phyloP scores from a whole-genome alignment of 192 early-diverging fungal species.

The Pilobolus umbonatus region DNA sequence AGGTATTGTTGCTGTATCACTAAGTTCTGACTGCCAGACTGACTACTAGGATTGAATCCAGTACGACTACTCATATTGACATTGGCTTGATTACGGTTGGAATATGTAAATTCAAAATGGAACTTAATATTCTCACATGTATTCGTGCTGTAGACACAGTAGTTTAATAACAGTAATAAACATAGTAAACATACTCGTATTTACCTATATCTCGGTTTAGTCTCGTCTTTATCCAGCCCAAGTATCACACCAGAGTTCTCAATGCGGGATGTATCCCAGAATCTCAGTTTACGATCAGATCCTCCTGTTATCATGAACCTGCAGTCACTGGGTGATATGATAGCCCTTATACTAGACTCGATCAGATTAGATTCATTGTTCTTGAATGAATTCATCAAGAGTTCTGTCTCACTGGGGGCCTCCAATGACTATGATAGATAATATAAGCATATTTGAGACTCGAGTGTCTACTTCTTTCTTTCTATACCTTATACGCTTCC shows the following conservation, averaged over 20 bases:
- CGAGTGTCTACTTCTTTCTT: no score
- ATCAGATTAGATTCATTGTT: conserved; percentile 48
- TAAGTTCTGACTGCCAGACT: conserved; percentile 1
- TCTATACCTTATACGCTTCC: conserved; percentile 51
- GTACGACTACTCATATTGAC: conserved; percentile 6
- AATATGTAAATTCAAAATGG: conserved; percentile 26
- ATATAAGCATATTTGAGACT: no score
- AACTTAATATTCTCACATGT: conserved; percentile 46
- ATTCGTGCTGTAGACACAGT: conserved; percentile 41
- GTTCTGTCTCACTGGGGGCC: conserved; percentile 40
- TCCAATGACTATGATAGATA: conserved; percentile 20
- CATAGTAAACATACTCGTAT: background rate
- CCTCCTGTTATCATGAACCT: conserved; percentile 73
- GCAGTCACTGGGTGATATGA: conserved; percentile 50
- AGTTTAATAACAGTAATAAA: background rate
- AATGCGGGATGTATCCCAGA: conserved; percentile 66
- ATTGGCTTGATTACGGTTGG: background rate
- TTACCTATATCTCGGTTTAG: conserved; percentile 61
- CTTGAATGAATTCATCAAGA: conserved; percentile 52
- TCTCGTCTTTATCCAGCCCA: conserved; percentile 52
- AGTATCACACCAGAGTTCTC: conserved; percentile 74
- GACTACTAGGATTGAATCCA: conserved; percentile 7
- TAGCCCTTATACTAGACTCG: conserved; percentile 55
- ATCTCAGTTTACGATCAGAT: conserved; percentile 82
- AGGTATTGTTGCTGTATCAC: conserved; percentile 50